phyloP scores from a whole-genome alignment of 768 basidiomycete genomes.

The Rhodotorula babjevae region DNA sequence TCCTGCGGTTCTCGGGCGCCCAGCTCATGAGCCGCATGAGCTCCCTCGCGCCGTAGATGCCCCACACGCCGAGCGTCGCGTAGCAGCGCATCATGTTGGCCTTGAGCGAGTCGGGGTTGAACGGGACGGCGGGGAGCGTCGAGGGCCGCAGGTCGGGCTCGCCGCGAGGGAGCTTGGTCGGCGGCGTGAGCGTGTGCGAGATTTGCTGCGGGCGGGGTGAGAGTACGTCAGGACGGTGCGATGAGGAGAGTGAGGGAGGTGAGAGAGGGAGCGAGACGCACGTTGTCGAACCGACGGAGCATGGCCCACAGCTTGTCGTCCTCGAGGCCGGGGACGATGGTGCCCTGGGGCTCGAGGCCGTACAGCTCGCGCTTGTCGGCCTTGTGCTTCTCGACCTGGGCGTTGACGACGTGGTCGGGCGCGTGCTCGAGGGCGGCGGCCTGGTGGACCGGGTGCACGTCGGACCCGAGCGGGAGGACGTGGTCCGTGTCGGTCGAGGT shows the following conservation, averaged over 20 bases:
- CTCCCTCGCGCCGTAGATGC: conserved; percentile 46
- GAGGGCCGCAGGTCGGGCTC: conserved; percentile 50
- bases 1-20: conserved; percentile 44
- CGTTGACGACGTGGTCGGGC: conserved; percentile 44
- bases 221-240: no score
- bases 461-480: conserved; percentile 46
- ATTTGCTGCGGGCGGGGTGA: conserved; percentile 44
- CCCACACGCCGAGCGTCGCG: conserved; percentile 46
- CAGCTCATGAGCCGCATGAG: conserved; percentile 47
- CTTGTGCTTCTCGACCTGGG: conserved; percentile 49
- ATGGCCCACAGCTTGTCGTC: conserved; percentile 49
- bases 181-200: conserved; percentile 48
- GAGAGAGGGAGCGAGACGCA: conserved; percentile 31
- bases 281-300: conserved; percentile 47
- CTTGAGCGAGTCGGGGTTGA: conserved; percentile 48
- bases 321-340: conserved; percentile 47
- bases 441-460: conserved; percentile 45
- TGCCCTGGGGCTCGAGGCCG: conserved; percentile 41
- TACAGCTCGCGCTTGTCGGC: conserved; percentile 46
- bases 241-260: not conserved
- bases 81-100: conserved; percentile 48
- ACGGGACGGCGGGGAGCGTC: conserved; percentile 48
- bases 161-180: conserved; percentile 44
- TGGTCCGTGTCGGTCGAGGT: conserved; percentile 28
- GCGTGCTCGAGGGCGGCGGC: conserved; percentile 43